Base-by-base conservation (phyloP, 176 grass and related monocot genomes). In the Tuctoria greenei region DNA sequence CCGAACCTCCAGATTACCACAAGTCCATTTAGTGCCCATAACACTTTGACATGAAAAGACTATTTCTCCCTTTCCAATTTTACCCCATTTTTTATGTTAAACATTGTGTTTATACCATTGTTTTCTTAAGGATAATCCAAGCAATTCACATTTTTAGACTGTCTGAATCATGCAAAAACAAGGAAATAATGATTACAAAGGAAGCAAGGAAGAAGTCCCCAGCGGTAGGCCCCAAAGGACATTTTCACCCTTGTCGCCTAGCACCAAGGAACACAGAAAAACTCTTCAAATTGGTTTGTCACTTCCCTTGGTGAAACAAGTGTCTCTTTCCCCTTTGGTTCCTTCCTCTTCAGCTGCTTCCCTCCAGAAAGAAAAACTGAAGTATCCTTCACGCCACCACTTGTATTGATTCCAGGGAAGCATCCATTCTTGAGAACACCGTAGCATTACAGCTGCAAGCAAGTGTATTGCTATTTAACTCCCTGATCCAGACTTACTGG, bases 201-300 rank as follows among this genome's bases (percentile, higher is more conserved):
- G 71, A 76, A 80, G 56, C 65, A 71, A 70, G 43, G 20, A 60
- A 54, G 68, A 37, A 74, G 37, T 75, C 61, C 63, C 10, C 8
- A 40, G 3, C 56, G 69, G 80, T 83, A 79, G 86, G 80, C 75
- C 64, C 75, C 54, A 79, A 62, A 79, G 15, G 38, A 79, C 55
- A 79, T 45, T 88, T 50, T 79, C 75, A 79, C 26, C 37, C 45
- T 74, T 79, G 74, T 68, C 75, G 56, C 62, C 18, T 83, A 79
- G 80, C 68, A 62, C 31, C 8, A 73, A 66, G 67, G 60, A 23
- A 65, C 13, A 40, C 20, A 37, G 6, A 42, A 66, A 47, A 62
- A 79, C 62, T 68, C 26, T 71, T 79, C 47, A 79, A 25, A 26
- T 79, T 24, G 62, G 15, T 28, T 69, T 63, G 75, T 25, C 37